Conservation (phyloP, 2,329 filamentous ascomycete genomes). For the Exophiala alcalophila region DNA sequence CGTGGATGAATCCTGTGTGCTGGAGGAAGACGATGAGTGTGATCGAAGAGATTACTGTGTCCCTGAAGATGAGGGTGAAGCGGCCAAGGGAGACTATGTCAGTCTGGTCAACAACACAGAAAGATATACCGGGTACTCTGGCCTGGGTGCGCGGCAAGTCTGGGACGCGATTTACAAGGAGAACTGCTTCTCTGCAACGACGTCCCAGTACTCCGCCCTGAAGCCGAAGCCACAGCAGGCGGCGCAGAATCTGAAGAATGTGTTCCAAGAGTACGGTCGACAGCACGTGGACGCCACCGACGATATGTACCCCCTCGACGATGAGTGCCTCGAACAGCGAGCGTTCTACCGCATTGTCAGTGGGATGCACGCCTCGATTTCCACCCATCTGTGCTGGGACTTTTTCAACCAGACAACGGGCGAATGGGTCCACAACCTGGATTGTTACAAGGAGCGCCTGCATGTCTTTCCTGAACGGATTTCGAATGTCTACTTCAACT, state of each 20-base stretch:
- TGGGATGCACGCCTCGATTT: conserved; percentile 98
- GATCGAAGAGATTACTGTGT: conserved; percentile 97
- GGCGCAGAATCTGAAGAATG: conserved; percentile 58
- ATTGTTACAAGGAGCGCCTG: conserved; percentile 84
- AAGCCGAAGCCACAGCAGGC: conserved; percentile 43
- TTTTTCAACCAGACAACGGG: conserved; percentile 94
- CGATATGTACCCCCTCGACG: conserved; percentile 65
- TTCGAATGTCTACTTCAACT: conserved; percentile 99
- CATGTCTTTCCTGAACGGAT: conserved; percentile 84
- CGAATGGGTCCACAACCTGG: conserved; percentile 83
- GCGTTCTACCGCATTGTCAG: conserved; percentile 95
- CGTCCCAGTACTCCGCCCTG: conserved; percentile 30
- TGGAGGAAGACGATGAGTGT: conserved; percentile 96
- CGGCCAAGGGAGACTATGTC: conserved; percentile 91
- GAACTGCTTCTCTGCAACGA: conserved; percentile 76
- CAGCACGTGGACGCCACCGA: conserved; percentile 57
- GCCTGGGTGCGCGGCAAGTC: conserved; percentile 78
- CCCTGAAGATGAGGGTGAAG: conserved; percentile 84
- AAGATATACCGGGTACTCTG: conserved; percentile 89
- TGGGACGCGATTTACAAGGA: conserved; percentile 97
- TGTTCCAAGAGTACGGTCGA: conserved; percentile 51
- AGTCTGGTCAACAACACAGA: conserved; percentile 91
- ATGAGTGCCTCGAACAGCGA: conserved; percentile 96
- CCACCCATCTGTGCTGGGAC: conserved; percentile 91
- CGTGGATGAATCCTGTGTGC: conserved; percentile 92